These are phyloP conservation scores for Leishmania gerbilli DNA, from an alignment of 208 protist genomes.

Conservation along the genomic window DNA sequence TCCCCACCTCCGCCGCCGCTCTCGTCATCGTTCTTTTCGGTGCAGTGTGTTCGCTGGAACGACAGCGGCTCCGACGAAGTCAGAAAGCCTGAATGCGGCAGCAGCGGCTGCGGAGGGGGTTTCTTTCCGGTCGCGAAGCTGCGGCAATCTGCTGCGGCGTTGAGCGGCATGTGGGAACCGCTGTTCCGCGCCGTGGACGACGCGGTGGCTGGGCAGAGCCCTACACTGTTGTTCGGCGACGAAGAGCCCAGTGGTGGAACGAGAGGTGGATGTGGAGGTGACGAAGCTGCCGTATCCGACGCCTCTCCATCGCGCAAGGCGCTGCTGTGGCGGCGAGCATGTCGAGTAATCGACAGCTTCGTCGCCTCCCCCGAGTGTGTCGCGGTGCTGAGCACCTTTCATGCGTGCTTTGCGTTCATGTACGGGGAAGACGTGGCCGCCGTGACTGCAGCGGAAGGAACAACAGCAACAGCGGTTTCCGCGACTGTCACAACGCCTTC, in stretches of 20 bases:
- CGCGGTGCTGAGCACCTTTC: constrained; percentile 44
- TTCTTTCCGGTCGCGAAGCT: constrained; percentile 52
- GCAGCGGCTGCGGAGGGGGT: constrained; percentile 6
- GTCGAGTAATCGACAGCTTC: constrained; percentile 20
- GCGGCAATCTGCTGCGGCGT: constrained; percentile 30
- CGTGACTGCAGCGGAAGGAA: neutral
- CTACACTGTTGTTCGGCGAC: neutral
- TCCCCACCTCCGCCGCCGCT: constrained; percentile 5
- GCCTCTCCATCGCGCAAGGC: neutral
- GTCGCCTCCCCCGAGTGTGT: constrained; percentile 35
- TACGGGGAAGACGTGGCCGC: constrained; percentile 35
- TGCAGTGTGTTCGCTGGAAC: constrained; percentile 38
- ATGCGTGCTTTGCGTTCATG: constrained; percentile 61
- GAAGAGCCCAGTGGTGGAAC: neutral
- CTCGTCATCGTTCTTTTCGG: constrained; percentile 32
- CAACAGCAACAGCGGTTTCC: neutral
- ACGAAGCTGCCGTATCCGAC: neutral
- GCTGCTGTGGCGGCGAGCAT: constrained; percentile 17
- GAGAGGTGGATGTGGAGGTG: neutral
- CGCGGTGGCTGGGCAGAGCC: constrained; percentile 5
- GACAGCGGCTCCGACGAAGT: neutral
- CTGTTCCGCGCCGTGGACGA: constrained; percentile 58
- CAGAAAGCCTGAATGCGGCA: neutral
- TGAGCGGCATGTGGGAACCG: constrained; percentile 74
- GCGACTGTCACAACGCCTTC: neutral